phyloP scores from a whole-genome alignment of 2,329 filamentous ascomycete genomes.

The Calonectria pteridis region DNA sequence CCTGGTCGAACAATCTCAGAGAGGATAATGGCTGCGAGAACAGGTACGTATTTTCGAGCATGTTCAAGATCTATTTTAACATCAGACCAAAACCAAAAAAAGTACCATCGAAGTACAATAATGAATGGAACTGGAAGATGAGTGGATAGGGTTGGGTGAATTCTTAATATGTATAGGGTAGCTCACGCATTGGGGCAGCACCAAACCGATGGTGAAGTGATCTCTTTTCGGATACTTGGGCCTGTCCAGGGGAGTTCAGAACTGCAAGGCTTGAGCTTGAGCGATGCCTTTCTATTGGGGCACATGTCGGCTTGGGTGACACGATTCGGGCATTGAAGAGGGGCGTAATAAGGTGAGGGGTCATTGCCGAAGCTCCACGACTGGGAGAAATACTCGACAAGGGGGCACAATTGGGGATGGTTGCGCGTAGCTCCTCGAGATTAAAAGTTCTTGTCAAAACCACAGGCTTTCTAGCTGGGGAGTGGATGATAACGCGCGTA shows the following conservation, averaged over 20 bases:
- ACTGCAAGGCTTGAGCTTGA: slow-evolving; percentile 27
- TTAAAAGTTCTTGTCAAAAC: slow-evolving; percentile 64
- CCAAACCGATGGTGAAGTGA: slow-evolving; percentile 21
- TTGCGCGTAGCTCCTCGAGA: slow-evolving; percentile 60
- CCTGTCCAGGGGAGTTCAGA: background rate
- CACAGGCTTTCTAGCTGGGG: slow-evolving; percentile 57
- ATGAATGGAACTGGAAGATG: background rate
- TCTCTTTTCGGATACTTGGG: slow-evolving; percentile 26
- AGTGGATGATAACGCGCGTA: slow-evolving; percentile 47
- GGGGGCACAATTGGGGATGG: slow-evolving; percentile 54
- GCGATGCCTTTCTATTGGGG: slow-evolving; percentile 25
- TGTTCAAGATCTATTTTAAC: slow-evolving; percentile 44
- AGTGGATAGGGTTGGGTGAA: background rate
- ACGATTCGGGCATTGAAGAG: slow-evolving; percentile 16
- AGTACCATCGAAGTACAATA: background rate
- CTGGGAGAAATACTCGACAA: slow-evolving; percentile 16
- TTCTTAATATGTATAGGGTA: slow-evolving; percentile 21
- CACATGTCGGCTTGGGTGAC: slow-evolving; percentile 24
- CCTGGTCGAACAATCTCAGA: slow-evolving; percentile 64
- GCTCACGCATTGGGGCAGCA: slow-evolving; percentile 43
- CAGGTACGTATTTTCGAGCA: slow-evolving; percentile 59
- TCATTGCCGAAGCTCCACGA: slow-evolving; percentile 33
- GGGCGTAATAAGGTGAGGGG: slow-evolving; percentile 20
- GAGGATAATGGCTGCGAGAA: slow-evolving; percentile 66
- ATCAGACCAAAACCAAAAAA: slow-evolving; percentile 14